Evolutionary conservation across 169 alveolate species (phyloP), one percentile per base, ranked within the genome.

Genomic region (Plasmodium fragile): DNA sequence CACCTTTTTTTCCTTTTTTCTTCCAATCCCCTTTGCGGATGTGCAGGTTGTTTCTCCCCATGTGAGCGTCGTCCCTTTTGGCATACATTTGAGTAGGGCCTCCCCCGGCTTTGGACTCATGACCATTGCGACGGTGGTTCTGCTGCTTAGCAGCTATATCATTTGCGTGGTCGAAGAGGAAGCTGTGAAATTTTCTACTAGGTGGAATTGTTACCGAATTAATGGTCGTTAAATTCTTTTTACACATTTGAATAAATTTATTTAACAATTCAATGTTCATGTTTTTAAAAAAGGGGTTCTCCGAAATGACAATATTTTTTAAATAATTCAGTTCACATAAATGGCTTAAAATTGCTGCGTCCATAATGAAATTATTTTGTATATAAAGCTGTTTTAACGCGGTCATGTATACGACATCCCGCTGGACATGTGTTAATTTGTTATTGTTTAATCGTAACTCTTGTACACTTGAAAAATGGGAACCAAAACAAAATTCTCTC

Each of bases 401-500:
- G 25, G 93, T 69, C 93, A 85, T 73, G 41, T 85, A 85, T n/a
- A 85, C n/a, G 53, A 85, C 75, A 85, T 85, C 93, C 65, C 69
- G 43, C 41, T 77, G 79, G 65, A 85, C 70, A 85, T 49, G 55
- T 85, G 80, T 45, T 49, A 85, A 52, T 53, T 85, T 85, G 45
- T 85, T 85, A 55, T 22, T 34, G 79, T 85, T 85, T 85, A 85
- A 73, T 36, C 93, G 59, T 85, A 85, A 75, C 69, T 85, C 93
- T 32, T 85, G 87, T 6, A 85, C 73, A 53, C 75, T 73, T 16
- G 85, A 36, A 75, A 85, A 85, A 28, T 85, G 93, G 69, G 52
- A 73, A 85, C 93, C 85, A 75, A 85, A 85, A 75, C 80, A 85
- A 32, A 85, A 85, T 49, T 85, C 55, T 82, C 97, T 92, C 34